Base-by-base conservation (phyloP, 2,329 filamentous ascomycete genomes). In the Fusarium staphyleae region DNA sequence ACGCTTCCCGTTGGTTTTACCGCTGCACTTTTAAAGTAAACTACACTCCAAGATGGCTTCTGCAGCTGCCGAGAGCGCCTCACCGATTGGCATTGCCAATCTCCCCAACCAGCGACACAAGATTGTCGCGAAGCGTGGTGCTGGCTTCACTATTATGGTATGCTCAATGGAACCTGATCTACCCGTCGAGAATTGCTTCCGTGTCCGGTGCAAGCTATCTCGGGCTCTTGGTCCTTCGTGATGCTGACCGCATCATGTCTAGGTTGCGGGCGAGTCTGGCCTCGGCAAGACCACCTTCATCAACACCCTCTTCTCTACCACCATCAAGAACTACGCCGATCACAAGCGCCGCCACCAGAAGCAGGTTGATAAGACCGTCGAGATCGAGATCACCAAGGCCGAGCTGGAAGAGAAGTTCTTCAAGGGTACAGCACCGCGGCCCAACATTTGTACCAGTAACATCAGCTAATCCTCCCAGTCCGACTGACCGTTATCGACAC, bases 351-450 rank as follows among this genome's bases (percentile, higher is more conserved):
- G 95, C 74, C 95, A 99, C 79, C 91, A 95, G 80, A 99, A 99
- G 87, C 95, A 99, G 83, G 87, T 98, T 68, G 95, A 99, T 82
- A 98, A 98, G 86, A 99, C 95, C 10, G 95, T 99, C 65, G 96
- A 99, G 82, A 99, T 99, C 69, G 95, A 99, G 79, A 99, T 99
- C 75, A 99, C 95, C 77, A 99, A 99, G 86, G 95, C 95, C 55
- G 95, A 99, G 82, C 82, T 99, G 62, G 95, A 99, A 81, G 95
- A 99, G 88, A 99, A 99, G 83, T 99, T 99, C 85, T 99, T 99
- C 89, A 99, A 99, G 86, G 93, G 93, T 97, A 81, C 51, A 36
- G 22, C 53, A 46, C 39, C n/a, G 46, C 45, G 11, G 14, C 43
- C 33, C 51, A 52, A 3, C 35, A 26, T 19, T 12, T 51, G 16